A percentile compares a stretch with the other conserved stretches of the same genome.
These are phyloP conservation scores for Hapsidospora chrysogenum DNA, from an alignment of 495 filamentous ascomycete genomes.

Conservation along the genomic window DNA sequence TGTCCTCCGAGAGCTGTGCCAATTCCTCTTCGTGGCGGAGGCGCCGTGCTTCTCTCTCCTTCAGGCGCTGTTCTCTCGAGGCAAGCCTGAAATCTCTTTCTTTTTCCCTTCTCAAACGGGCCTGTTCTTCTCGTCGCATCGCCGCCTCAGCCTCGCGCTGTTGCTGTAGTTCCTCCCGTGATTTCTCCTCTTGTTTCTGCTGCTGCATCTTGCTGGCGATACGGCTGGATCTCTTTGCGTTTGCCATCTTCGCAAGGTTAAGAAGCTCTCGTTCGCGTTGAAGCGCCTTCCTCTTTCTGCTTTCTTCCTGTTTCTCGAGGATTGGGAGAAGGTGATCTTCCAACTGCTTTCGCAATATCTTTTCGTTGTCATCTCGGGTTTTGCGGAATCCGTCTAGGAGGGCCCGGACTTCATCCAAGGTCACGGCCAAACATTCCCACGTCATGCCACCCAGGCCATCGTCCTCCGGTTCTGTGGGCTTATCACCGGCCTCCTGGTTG, in stretches of 20 bases:
- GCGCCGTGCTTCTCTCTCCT: slow-evolving; percentile 67
- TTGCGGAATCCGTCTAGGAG: slow-evolving; percentile 57
- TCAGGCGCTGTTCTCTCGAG: slow-evolving; percentile 69
- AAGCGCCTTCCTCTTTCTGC: slow-evolving; percentile 46
- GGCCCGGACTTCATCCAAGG: slow-evolving; percentile 52
- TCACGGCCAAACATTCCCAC: slow-evolving; percentile 86
- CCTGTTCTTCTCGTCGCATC: slow-evolving; percentile 51
- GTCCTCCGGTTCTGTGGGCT: slow-evolving; percentile 28
- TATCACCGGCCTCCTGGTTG: slow-evolving; percentile 15
- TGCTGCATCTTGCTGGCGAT: slow-evolving; percentile 67
- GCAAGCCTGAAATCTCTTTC: slow-evolving; percentile 69
- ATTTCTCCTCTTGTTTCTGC: slow-evolving; percentile 55
- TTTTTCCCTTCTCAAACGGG: slow-evolving; percentile 46
- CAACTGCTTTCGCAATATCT: slow-evolving; percentile 49
- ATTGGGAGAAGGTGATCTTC: slow-evolving; percentile 64
- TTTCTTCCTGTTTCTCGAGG: slow-evolving; percentile 67
- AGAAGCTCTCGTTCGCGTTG: slow-evolving; percentile 66
- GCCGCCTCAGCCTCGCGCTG: slow-evolving; percentile 44
- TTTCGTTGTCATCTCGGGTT: slow-evolving; percentile 68
- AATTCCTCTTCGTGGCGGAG: slow-evolving; percentile 71
- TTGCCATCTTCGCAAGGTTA: slow-evolving; percentile 69
- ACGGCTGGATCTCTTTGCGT: slow-evolving; percentile 82
- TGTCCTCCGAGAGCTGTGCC: slow-evolving; percentile 59
- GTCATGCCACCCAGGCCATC: slow-evolving; percentile 53
- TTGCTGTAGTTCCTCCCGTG: slow-evolving; percentile 55